These are phyloP conservation scores for Coemansia aciculifera DNA, from an alignment of 192 early-diverging fungal species.

Conservation along the genomic window DNA sequence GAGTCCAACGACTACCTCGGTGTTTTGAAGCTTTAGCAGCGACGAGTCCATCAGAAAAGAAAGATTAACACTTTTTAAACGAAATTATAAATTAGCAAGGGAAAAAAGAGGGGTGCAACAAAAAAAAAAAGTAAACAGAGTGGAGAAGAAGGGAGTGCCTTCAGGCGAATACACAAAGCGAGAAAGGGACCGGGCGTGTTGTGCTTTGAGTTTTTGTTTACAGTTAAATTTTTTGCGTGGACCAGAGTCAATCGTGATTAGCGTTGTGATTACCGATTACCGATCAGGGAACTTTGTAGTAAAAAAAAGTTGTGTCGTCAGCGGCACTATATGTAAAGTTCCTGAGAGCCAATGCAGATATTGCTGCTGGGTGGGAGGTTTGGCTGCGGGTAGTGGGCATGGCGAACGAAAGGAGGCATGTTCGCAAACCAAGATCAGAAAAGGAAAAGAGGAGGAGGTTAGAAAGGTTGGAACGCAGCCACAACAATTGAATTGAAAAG, in stretches of 20 bases:
- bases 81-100: background rate
- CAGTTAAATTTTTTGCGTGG: background rate
- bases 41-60: constrained; percentile 17
- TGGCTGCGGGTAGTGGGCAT: constrained; percentile 2
- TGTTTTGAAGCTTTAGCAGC: constrained; percentile 45
- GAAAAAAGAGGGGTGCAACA: background rate
- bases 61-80: background rate
- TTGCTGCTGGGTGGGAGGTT: background rate
- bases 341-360: background rate
- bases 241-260: background rate
- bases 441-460: background rate
- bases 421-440: background rate
- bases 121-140: background rate
- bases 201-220: background rate
- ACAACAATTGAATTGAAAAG: constrained; percentile 3
- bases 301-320: background rate
- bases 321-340: background rate
- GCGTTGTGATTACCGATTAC: background rate
- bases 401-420: background rate
- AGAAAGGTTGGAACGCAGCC: background rate
- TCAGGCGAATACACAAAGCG: constrained; percentile 2
- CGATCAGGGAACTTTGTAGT: background rate
- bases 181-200: background rate
- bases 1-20: constrained; percentile 44
- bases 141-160: background rate